Evolutionary conservation across 768 basidiomycete species (phyloP).

Genomic region (Lactifluus volemus): DNA sequence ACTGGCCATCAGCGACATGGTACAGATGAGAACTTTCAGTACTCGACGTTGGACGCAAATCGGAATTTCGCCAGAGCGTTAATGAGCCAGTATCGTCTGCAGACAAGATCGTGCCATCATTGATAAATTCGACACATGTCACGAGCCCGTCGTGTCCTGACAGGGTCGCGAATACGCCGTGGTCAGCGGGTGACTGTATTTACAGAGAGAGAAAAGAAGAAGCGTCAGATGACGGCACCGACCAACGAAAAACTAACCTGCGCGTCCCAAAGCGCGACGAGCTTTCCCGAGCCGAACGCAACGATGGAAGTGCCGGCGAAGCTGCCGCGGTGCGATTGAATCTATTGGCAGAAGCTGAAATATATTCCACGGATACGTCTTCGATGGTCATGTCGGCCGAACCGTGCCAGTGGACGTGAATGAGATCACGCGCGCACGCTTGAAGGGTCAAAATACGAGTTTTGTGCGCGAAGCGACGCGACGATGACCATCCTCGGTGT

Average conservation of each 20-base stretch:
- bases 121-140: slow-evolving; percentile 66
- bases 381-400: slow-evolving; percentile 6
- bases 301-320: slow-evolving; percentile 31
- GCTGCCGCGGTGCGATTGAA: slow-evolving; percentile 32
- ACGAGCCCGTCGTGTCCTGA: slow-evolving; percentile 67
- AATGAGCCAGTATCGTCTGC: slow-evolving; percentile 72
- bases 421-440: neutral
- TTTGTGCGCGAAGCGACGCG: neutral
- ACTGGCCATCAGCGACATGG: slow-evolving; percentile 37
- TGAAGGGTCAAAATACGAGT: neutral
- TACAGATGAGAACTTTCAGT: slow-evolving; percentile 15
- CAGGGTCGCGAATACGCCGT: slow-evolving; percentile 59
- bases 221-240: neutral
- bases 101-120: slow-evolving; percentile 45
- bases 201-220: too few relatives aligned
- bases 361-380: slow-evolving; percentile 28
- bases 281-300: slow-evolving; percentile 49
- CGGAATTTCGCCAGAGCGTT: slow-evolving; percentile 48
- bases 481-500: slow-evolving; percentile 60
- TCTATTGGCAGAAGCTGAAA: slow-evolving; percentile 42
- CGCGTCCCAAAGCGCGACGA: slow-evolving; percentile 53
- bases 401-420: neutral
- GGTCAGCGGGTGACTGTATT: slow-evolving; percentile 27
- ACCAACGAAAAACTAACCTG: slow-evolving; percentile 30
- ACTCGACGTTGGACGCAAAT: slow-evolving; percentile 19